These are phyloP conservation scores for Massariosphaeria phaeospora DNA, from an alignment of 495 filamentous ascomycete species.

Conservation along the genomic window DNA sequence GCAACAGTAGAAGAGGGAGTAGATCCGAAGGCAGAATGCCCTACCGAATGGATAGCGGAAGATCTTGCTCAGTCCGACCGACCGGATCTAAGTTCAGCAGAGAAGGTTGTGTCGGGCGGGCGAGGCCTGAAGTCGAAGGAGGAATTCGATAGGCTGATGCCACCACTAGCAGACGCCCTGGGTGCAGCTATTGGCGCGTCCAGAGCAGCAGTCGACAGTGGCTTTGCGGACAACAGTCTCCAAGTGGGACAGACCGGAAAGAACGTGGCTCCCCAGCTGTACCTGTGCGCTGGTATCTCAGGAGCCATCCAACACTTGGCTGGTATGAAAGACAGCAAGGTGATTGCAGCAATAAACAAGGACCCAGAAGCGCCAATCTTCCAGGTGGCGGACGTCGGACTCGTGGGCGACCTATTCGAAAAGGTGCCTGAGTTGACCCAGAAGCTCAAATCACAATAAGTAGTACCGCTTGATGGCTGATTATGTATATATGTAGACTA, in stretches of 20 bases:
- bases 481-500: conserved; percentile 26
- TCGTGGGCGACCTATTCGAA: conserved; percentile 92
- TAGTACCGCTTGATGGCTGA: not conserved
- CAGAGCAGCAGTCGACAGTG: conserved; percentile 91
- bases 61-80: conserved; percentile 87
- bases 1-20: conserved; percentile 60
- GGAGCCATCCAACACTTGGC: conserved; percentile 98
- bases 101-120: conserved; percentile 86
- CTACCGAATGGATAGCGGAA: conserved; percentile 88
- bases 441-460: conserved; percentile 68
- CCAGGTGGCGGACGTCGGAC: conserved; percentile 91
- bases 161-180: conserved; percentile 82
- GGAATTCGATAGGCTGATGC: conserved; percentile 88
- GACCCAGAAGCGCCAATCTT: conserved; percentile 95
- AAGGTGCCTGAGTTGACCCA: conserved; percentile 94
- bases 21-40: conserved; percentile 64
- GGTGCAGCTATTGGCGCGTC: conserved; percentile 93
- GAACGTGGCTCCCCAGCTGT: conserved; percentile 93
- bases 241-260: conserved; percentile 98
- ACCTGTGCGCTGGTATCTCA: conserved; percentile 91
- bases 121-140: conserved; percentile 95
- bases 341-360: conserved; percentile 98
- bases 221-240: conserved; percentile 98
- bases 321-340: conserved; percentile 99
- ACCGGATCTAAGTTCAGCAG: conserved; percentile 87